These are phyloP conservation scores for Colletotrichum sp. DNA, from an alignment of 2,329 filamentous ascomycete genomes.

Conservation along the genomic window DNA sequence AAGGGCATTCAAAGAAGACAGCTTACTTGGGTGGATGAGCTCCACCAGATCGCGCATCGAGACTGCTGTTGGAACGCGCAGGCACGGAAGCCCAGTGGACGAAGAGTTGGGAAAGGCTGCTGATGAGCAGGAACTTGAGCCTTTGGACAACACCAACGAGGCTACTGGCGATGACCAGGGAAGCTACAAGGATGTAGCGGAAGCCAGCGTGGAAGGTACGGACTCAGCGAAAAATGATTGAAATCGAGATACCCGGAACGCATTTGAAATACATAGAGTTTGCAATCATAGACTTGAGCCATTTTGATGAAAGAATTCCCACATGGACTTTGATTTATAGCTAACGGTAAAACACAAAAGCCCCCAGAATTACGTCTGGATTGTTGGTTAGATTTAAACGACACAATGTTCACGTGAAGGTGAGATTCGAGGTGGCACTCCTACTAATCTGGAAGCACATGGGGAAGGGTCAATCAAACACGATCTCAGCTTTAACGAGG, in stretches of 20 bases:
- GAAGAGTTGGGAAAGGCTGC: neutral
- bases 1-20: neutral
- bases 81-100: neutral
- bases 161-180: neutral
- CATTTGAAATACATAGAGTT: neutral
- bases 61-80: neutral
- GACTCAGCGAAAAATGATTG: neutral
- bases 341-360: neutral
- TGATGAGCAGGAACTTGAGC: neutral
- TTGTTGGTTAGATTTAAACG: neutral
- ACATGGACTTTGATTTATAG: neutral
- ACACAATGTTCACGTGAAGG: neutral
- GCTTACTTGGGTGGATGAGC: neutral
- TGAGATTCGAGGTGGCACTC: neutral
- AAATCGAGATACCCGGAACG: neutral
- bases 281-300: neutral
- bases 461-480: too few relatives aligned
- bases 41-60: neutral
- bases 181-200: neutral
- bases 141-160: neutral
- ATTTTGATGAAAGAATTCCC: neutral
- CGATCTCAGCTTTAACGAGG: too few relatives aligned
- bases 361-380: too few relatives aligned
- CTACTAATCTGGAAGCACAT: too few relatives aligned
- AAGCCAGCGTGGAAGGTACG: neutral